Conservation (phyloP, 2,329 filamentous ascomycete genomes). For the Emmonsiellopsis sp. region DNA sequence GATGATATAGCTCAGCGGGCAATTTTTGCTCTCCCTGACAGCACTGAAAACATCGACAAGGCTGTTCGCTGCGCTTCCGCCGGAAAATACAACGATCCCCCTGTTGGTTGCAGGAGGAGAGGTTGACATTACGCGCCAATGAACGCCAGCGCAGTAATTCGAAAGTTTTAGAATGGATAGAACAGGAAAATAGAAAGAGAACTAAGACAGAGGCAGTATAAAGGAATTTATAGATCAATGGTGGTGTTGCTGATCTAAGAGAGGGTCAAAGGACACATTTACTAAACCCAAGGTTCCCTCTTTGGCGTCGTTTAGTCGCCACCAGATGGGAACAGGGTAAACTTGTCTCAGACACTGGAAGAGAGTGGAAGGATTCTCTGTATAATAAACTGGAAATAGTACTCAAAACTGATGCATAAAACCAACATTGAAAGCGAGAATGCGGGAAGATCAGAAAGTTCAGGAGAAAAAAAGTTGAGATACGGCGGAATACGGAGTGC, state of each 20-base stretch:
- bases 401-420: too few relatives aligned
- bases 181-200: not conserved
- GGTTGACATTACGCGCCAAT: not conserved
- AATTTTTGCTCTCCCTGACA: slow-evolving; percentile 54
- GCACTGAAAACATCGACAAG: slow-evolving; percentile 80
- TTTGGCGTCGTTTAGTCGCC: not conserved
- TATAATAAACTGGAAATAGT: not conserved
- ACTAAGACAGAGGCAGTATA: too few relatives aligned
- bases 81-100: slow-evolving; percentile 78
- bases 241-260: not conserved
- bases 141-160: not conserved
- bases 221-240: not conserved
- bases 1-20: slow-evolving; percentile 72
- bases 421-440: not conserved
- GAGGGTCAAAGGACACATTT: not conserved
- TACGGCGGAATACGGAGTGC: not conserved
- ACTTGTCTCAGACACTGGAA: not conserved
- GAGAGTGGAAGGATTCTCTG: not conserved
- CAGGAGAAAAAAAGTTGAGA: not conserved
- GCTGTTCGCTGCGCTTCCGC: slow-evolving; percentile 87
- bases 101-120: slow-evolving; percentile 18
- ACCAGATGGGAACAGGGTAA: not conserved
- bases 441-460: not conserved
- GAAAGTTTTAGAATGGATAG: not conserved
- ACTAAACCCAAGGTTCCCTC: not conserved